Evolutionary conservation across 2,329 filamentous ascomycete species (phyloP).

Genomic region (Metarhizium sp.): DNA sequence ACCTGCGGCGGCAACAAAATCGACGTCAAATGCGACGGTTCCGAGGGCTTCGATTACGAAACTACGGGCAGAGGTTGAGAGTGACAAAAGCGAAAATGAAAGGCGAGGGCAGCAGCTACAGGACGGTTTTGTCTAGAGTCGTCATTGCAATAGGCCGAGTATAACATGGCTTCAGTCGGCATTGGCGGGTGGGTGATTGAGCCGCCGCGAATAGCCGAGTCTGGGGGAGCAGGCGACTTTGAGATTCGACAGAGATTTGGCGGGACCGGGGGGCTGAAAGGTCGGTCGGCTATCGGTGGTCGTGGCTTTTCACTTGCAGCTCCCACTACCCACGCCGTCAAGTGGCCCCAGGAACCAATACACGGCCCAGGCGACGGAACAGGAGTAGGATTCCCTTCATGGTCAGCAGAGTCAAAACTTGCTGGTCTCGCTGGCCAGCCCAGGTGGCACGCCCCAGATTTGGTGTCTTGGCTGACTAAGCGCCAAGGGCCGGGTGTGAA

Average conservation of each 20-base stretch:
- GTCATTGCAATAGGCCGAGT: constrained; percentile 2
- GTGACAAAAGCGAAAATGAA: not conserved
- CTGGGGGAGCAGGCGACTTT: not conserved
- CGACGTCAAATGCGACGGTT: not conserved
- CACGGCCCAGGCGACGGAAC: no score
- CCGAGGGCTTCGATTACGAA: not conserved
- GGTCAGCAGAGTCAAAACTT: no score
- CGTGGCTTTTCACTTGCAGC: no score
- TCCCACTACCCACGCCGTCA: no score
- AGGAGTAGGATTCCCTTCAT: no score
- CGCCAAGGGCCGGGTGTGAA: no score
- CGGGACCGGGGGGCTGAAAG: not conserved
- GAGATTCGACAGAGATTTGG: not conserved
- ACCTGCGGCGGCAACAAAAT: not conserved
- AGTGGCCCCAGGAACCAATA: no score
- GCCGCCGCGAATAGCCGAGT: constrained; percentile 28
- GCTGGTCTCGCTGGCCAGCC: no score
- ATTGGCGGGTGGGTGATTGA: constrained; percentile 20
- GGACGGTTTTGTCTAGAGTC: not conserved
- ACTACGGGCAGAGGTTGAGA: not conserved
- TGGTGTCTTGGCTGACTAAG: no score
- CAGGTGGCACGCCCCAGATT: no score
- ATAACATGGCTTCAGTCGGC: constrained; percentile 22
- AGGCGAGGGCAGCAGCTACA: not conserved
- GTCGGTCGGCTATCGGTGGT: no score